phyloP scores from a whole-genome alignment of 306 rosid species.

The Vicia villosa region DNA sequence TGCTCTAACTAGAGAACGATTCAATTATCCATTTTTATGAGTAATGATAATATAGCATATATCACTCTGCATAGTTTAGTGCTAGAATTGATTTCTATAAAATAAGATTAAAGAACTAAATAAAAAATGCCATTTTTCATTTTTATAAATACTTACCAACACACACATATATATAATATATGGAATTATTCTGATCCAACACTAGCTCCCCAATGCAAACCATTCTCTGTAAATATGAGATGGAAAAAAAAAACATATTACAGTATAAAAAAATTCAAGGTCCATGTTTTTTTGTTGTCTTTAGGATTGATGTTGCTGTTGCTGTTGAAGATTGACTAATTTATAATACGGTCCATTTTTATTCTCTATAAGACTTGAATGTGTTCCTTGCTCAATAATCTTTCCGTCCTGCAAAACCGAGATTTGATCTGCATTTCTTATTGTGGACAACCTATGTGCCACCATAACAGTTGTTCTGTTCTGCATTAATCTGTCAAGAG shows the following conservation, averaged over 20 bases:
- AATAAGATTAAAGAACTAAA: constrained; percentile 14
- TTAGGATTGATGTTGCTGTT: constrained; percentile 61
- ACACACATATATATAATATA: constrained; percentile 31
- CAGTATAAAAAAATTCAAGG: constrained; percentile 41
- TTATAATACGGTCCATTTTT: constrained; percentile 77
- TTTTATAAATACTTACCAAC: constrained; percentile 25
- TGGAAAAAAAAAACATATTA: constrained; percentile 20
- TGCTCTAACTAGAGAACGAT: too few species aligned
- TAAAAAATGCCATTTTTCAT: constrained; percentile 31
- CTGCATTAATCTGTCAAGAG: constrained; percentile 80
- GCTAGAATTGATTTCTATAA: background rate
- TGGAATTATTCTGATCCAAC: constrained; percentile 23
- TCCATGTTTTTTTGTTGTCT: constrained; percentile 25
- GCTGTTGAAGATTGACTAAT: constrained; percentile 92
- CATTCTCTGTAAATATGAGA: constrained; percentile 29
- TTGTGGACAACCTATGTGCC: constrained; percentile 92
- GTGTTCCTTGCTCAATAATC: constrained; percentile 92
- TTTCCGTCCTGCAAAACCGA: constrained; percentile 87
- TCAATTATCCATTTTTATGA: background rate
- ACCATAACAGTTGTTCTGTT: constrained; percentile 86
- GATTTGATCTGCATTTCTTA: constrained; percentile 84
- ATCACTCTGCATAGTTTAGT: background rate
- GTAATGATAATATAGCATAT: too few species aligned
- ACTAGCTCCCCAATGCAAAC: constrained; percentile 37
- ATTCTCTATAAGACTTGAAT: constrained; percentile 72